Evolutionary conservation across 345 rosid genomes (phyloP).

Genomic region (Laguncularia racemosa): DNA sequence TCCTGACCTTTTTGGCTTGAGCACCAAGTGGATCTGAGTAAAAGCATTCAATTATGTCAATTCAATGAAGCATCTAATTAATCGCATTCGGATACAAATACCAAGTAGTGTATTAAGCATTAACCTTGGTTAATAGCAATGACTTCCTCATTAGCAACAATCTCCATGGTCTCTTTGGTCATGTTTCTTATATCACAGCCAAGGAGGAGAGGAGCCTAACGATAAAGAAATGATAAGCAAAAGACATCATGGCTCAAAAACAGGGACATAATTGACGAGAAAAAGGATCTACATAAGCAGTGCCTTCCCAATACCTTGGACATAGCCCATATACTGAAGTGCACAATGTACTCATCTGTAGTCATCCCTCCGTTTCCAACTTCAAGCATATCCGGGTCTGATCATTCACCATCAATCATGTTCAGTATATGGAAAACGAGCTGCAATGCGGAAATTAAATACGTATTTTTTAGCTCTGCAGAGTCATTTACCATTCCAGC

Average conservation of each 20-base stretch:
- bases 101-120: not conserved
- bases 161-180: constrained; percentile 20
- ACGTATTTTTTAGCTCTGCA: too few species aligned
- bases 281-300: too few species aligned
- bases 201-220: constrained; percentile 36
- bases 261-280: not conserved
- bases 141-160: constrained; percentile 34
- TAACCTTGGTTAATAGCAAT: constrained; percentile 46
- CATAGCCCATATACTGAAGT: constrained; percentile 91
- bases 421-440: too few species aligned
- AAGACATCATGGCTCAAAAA: not conserved
- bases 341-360: constrained; percentile 68
- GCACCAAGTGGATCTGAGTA: constrained; percentile 30
- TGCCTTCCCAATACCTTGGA: constrained; percentile 44
- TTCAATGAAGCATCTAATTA: not conserved
- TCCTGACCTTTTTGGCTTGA: constrained; percentile 48
- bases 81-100: not conserved
- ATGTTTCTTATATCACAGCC: constrained; percentile 36
- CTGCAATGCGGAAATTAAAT: too few species aligned
- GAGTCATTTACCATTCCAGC: constrained; percentile 67
- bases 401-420: not conserved
- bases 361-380: constrained; percentile 98
- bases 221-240: too few species aligned
- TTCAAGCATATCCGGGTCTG: constrained; percentile 99
- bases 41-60: constrained; percentile 1